A percentile compares a stretch with the other conserved stretches of the same genome.
Conservation (phyloP, 1,284 basidiomycete genomes). For the Tylopilus sp. region DNA sequence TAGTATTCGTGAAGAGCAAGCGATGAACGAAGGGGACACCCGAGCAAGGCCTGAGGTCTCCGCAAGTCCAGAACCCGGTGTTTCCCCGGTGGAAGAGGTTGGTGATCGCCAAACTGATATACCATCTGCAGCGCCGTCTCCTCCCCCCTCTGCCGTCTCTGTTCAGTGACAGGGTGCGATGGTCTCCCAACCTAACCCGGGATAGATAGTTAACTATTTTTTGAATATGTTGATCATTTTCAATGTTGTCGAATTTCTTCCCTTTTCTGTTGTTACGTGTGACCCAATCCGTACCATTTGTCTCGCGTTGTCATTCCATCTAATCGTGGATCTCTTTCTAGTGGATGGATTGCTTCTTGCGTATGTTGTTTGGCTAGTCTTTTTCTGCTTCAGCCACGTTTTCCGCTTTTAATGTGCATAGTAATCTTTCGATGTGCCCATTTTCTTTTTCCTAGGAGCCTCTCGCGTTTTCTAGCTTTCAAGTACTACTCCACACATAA, state of each 20-base stretch:
- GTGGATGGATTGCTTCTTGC: slow-evolving; percentile 23
- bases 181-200: slow-evolving; percentile 8
- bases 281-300: slow-evolving; percentile 10
- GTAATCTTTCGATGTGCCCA: slow-evolving; percentile 4
- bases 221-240: slow-evolving; percentile 39
- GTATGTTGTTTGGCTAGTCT: slow-evolving; percentile 21
- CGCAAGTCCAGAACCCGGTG: slow-evolving; percentile 21
- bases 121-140: slow-evolving; percentile 32
- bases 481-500: slow-evolving; percentile 29
- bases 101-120: slow-evolving; percentile 22
- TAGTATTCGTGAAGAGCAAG: slow-evolving; percentile 15
- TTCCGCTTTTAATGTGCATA: slow-evolving; percentile 26
- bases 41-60: slow-evolving; percentile 18
- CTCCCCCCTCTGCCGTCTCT: slow-evolving; percentile 34
- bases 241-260: slow-evolving; percentile 23
- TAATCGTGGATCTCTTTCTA: slow-evolving; percentile 7
- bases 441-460: slow-evolving; percentile 7
- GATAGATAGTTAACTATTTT: slow-evolving; percentile 34
- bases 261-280: slow-evolving; percentile 13
- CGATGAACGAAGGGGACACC: slow-evolving; percentile 3
- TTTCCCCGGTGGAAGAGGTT: slow-evolving; percentile 26
- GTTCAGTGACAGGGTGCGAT: slow-evolving; percentile 18
- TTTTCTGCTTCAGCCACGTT: not conserved
- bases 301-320: slow-evolving; percentile 10
- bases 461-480: slow-evolving; percentile 13